Base-by-base conservation (phyloP, 2,329 filamentous ascomycete species). In the Colletotrichum shisoi region DNA sequence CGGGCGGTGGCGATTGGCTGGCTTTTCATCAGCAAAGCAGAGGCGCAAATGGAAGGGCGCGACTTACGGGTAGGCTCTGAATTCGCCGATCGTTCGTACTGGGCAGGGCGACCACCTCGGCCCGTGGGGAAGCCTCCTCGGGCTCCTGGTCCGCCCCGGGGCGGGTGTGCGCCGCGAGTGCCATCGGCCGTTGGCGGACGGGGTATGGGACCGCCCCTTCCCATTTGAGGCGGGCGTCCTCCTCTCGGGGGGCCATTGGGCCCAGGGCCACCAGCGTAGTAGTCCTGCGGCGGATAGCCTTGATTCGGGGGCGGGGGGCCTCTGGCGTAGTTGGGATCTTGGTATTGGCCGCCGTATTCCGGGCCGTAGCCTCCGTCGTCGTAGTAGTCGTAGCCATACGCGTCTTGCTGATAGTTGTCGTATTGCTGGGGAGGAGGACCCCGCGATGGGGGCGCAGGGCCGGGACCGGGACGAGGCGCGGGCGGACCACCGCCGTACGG, bases 401-500 rank as follows among this genome's bases (percentile, higher is more conserved):
- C 60, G 15, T 79, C 79, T 56, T 82, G 79, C 60, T 82, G 78
- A 63, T 83, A 82, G 57, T 79, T 77, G 60, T 83, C 78, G 66
- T 84, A 82, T 63, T 83, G 78, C 59, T 79, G 49, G 4, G 49
- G 49, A 19, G 48, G 73, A 39, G 71, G 72, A 73, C 79, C 79
- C 12, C 76, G 79, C 27, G 44, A 19, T 24, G 57, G 19, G 34
- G 27, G 63, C 46, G 59, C 63, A 58, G 46, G 60, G 9, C 51
- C 63, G 27, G 63, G 63, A 7, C 63, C 63, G 45, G 79, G 78
- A 61, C 80, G 76, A 62, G 79, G 80, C 51, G 79, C 78, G 58
- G 79, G 81, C 39, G 78, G 79, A n/a, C 62, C 62, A 44, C 82
- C 82, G 68, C 78, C 79, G 72, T 85, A 84, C n/a, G 80, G 79